Evolutionary conservation across 768 basidiomycete genomes (phyloP), one percentile per base, ranked within the genome.

Genomic region (Dendrothele bispora): DNA sequence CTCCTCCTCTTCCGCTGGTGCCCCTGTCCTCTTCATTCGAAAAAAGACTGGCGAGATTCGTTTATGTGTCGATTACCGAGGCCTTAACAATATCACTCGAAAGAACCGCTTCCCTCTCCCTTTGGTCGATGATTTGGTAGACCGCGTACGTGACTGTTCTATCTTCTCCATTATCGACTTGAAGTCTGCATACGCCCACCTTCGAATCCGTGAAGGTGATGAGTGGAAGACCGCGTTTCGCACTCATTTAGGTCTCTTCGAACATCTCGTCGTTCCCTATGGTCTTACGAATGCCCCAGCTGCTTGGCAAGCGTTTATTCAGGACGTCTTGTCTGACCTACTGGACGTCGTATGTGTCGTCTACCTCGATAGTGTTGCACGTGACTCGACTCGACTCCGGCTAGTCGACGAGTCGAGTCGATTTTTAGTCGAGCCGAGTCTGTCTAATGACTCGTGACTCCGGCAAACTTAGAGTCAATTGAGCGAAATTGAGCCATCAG

Each of bases 201-300:
- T 76, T 26, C 51, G 67, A 0, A 69, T 78, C 36, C 50, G 55
- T 4, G 60, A 64, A 15, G 72, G 72, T 1, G 63, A 75, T 46
- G 63, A 74, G 54, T 69, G 65, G 68, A 77, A 75, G 51, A 74
- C 73, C 3, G 69, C 68, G 1, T 76, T 78, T 55, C 44, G 56
- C 5, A 72, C 67, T 10, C 58, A 58, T 24, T 62, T 63, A 15
- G 68, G 75, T 4, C 55, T 62, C n/a, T 75, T 66, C 46, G 63
- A 76, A 59, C 67, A 60, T 35, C 54, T 59, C 4, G 65, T 75
- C 14, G 66, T 72, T 56, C 67, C 67, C n/a, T 66, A 66, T 29
- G 67, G 67, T 7, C 61, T 72, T 7, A 65, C 63, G 29, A 70
- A 73, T 45, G 65, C 68, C 3, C 70, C 74, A 4, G 63, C 74